phyloP scores from a whole-genome alignment of 129 eudicot genomes.

The Apium graveolens region DNA sequence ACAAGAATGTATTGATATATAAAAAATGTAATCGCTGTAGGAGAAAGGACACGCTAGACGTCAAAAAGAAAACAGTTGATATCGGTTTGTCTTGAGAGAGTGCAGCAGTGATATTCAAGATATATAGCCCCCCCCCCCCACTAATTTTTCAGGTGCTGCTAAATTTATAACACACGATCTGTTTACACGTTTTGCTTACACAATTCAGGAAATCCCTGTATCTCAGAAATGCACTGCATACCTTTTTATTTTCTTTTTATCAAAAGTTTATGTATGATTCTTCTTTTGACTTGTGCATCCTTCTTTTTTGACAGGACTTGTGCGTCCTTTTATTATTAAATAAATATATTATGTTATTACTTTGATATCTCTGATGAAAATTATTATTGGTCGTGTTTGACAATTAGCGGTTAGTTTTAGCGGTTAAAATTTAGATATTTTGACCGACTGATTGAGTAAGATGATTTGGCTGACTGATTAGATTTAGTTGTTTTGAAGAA shows the following conservation, averaged over 20 bases:
- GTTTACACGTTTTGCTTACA: not conserved
- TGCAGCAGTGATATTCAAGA: not conserved
- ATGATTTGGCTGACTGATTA: no score
- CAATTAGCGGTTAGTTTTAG: no score
- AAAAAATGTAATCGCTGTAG: no score
- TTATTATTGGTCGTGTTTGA: no score
- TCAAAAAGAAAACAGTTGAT: slow-evolving; percentile 1
- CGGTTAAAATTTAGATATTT: no score
- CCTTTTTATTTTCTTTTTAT: no score
- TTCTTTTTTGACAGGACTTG: not conserved
- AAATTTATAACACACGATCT: not conserved
- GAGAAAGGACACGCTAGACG: not conserved
- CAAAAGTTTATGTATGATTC: not conserved
- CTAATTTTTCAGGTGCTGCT: not conserved
- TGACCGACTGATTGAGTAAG: no score
- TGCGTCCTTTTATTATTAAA: not conserved
- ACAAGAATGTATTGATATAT: not conserved
- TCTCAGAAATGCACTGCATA: not conserved
- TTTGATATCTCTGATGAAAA: no score
- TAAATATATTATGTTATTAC: no score
- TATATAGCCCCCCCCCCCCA: not conserved
- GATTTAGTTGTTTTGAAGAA: no score
- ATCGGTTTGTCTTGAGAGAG: slow-evolving; percentile 32
- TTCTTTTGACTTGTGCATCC: not conserved
- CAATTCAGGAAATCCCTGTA: not conserved